Base-by-base conservation (phyloP, 2,329 filamentous ascomycete species). In the Epichloe aotearoae region DNA sequence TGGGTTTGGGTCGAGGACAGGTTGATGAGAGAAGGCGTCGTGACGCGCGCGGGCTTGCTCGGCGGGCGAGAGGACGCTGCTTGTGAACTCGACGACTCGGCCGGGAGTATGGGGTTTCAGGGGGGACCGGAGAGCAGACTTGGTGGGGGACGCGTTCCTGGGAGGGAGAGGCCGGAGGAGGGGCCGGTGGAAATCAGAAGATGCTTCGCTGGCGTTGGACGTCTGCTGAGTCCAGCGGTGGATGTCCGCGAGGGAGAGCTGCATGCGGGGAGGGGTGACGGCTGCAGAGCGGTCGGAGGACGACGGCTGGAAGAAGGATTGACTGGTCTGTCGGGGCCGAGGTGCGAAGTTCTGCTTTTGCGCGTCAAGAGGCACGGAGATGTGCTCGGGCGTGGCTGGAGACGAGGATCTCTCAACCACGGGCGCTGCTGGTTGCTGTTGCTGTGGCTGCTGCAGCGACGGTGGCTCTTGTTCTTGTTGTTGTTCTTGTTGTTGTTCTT, bases 41-140 rank as follows among this genome's bases (percentile, higher is more conserved):
- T 62, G 60, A n/a, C 65, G 63, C 26, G 55, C 58, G 46, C 56
- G 56, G 3, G 66, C 68, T 54, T 74, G 70, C 10, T 70, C 67
- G 1, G 68, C 57, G 1, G 74, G 73, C 3, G 73, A 74, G 6
- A 74, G 61, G 1, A 72, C 71, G 59, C 68, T 75, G 61, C 71
- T 74, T 0, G 73, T 74, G 55, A 80, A 81, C 52, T 78, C 76
- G 14, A 82, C 78, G 1, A 80, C 74, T 0, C 75, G 72, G 4
- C 78, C 78, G 1, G 75, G 76, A 2, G 75, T 80, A 54, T 72
- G 77, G 3, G 75, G 72, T 57, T 81, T 82, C 17, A 77, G 59
- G 0, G 77, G 75, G 4, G 77, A 79, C 17, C 78, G 72, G 23
- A 82, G 63, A 55, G 71, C 76, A 1, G 78, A 81, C 58, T 81